Percentiles rank a stretch among this genome's conserved stretches.
phyloP scores from a whole-genome alignment of 768 basidiomycete genomes.

The Pleurotus citrinopileatus region DNA sequence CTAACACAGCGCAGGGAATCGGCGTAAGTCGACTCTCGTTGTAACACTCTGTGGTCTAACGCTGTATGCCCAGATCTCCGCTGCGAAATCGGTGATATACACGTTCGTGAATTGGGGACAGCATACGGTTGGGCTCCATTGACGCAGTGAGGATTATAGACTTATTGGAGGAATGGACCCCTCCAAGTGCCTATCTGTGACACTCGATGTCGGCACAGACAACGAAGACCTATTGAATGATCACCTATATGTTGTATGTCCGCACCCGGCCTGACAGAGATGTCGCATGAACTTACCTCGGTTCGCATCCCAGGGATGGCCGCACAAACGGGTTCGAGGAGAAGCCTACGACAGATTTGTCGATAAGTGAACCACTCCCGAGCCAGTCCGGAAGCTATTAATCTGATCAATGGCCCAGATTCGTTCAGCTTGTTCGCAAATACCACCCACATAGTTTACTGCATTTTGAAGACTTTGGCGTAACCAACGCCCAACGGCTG shows the following conservation, averaged over 20 bases:
- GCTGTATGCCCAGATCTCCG: conserved; percentile 51
- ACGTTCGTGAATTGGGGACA: conserved; percentile 39
- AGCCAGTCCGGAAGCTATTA: background rate
- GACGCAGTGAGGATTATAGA: conserved; percentile 25
- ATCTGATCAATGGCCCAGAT: conserved; percentile 35
- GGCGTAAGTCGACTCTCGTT: conserved; percentile 37
- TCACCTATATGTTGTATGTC: conserved; percentile 60
- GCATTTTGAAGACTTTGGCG: conserved; percentile 88
- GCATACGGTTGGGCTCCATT: background rate
- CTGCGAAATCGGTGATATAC: conserved; percentile 78
- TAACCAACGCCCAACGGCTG: conserved; percentile 69
- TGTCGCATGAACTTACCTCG: too few species aligned
- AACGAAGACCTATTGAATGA: conserved; percentile 64
- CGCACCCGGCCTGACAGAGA: too few species aligned
- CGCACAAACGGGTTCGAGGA: conserved; percentile 65
- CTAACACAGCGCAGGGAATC: conserved; percentile 34
- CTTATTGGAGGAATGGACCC: conserved; percentile 69
- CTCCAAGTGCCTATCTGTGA: conserved; percentile 51
- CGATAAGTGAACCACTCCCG: conserved; percentile 48
- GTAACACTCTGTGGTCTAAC: background rate
- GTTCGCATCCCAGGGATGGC: conserved; percentile 83
- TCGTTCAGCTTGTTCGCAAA: conserved; percentile 75
- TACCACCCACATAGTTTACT: conserved; percentile 62
- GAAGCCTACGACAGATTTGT: conserved; percentile 75
- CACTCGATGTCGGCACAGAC: conserved; percentile 76